Evolutionary conservation across 2,329 filamentous ascomycete genomes (phyloP), one percentile per base, ranked within the genome.

Genomic region (Xylaria sp.): DNA sequence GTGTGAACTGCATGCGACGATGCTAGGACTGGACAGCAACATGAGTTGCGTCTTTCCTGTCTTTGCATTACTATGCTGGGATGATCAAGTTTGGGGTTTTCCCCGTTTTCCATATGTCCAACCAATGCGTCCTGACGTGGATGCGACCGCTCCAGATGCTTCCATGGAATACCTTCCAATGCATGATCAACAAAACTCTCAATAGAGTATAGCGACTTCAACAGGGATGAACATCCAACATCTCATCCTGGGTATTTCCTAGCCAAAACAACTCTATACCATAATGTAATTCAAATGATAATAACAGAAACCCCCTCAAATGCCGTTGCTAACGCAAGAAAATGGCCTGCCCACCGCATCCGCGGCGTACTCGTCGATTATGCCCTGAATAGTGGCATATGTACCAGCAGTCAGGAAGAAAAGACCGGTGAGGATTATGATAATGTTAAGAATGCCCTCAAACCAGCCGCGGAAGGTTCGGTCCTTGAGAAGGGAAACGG

Each of bases 331-430:
- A 14, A 82, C 83, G 73, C 93, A 96, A 1, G 87, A 87, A 73
- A 96, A 97, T 0, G 92, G 86, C 1, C 87, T 86, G 1, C 89
- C 84, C 25, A 96, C 90, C 0, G 78, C 79, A 3, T 86, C 85
- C 0, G 82, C 77, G 33, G 83, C 74, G 72, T 94, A 96, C 19
- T 89, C 88, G 61, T 92, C 82, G 23, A 95, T 84, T 61, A 94
- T 94, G 59, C 86, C 87, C 75, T 92, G 84, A 0, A 93, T 88
- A 63, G 86, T 89, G 37, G 86, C 87, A 72, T 97, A 97, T 2
- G 93, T 97, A 38, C 94, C 94, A 0, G 84, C 91, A 0, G 84
- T 88, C 50, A 97, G 78, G 80, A 96, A 96, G 69, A 94, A 87
- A n/a, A 96, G 55, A 0, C 94, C 94, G 17, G 90, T 86, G 1